Evolutionary conservation across 2,329 filamentous ascomycete genomes (phyloP).

Genomic region (Pyricularia sp.): DNA sequence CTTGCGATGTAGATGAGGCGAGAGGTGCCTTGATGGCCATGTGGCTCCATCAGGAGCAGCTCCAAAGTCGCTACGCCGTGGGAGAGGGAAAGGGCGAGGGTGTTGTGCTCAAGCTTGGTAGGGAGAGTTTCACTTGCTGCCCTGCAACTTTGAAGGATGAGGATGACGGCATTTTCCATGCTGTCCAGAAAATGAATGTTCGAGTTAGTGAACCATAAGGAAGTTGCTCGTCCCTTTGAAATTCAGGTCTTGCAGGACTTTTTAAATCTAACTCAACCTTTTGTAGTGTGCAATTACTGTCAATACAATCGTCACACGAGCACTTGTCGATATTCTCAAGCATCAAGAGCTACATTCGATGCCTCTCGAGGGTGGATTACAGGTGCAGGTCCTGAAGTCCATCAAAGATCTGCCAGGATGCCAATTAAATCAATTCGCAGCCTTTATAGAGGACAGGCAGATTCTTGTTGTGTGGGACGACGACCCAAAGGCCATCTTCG

Average conservation of each 20-base stretch:
- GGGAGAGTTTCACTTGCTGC: conserved; percentile 57
- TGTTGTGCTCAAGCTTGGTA: conserved; percentile 55
- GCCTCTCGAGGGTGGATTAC: conserved; percentile 58
- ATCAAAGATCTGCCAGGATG: conserved; percentile 56
- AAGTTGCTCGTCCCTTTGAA: not conserved
- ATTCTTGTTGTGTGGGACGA: conserved; percentile 72
- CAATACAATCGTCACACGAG: conserved; percentile 64
- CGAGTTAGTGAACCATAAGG: conserved; percentile 13
- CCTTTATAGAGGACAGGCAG: conserved; percentile 57
- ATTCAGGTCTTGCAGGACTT: not conserved
- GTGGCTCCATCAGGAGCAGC: conserved; percentile 68
- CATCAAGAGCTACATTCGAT: conserved; percentile 59
- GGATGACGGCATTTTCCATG: conserved; percentile 49
- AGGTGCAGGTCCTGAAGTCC: conserved; percentile 59
- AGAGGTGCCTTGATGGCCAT: conserved; percentile 66
- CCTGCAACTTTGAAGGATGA: conserved; percentile 50
- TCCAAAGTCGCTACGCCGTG: conserved; percentile 54
- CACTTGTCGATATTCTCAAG: conserved; percentile 48
- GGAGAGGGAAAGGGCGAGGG: conserved; percentile 55
- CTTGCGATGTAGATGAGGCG: not conserved
- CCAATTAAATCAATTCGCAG: conserved; percentile 65
- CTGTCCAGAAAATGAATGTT: conserved; percentile 37
- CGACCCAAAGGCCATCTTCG: conserved; percentile 55
- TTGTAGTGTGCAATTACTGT: conserved; percentile 67
- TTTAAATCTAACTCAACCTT: conserved; percentile 25